Base-by-base conservation (phyloP, 2,329 filamentous ascomycete species). In the Endoconidiophora polonica region DNA sequence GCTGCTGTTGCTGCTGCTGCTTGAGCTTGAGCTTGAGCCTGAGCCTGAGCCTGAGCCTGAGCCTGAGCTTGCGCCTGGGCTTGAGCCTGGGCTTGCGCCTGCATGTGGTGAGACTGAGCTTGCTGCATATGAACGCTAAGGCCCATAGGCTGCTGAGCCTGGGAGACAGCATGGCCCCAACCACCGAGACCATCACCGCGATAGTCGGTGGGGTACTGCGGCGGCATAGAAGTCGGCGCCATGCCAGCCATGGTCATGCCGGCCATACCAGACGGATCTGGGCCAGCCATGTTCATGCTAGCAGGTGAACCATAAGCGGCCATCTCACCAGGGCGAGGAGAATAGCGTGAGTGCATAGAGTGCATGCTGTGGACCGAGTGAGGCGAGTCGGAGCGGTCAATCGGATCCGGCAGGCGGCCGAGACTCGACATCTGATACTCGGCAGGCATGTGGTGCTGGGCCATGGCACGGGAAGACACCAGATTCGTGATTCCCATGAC, bases 361-460 rank as follows among this genome's bases (percentile, higher is more conserved):
- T 74, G 75, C 53, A 72, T 68, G 4, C 73, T 77, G 59, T 73
- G 70, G 56, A 77, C 74, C 12, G 74, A 77, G 61, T 78, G 74
- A 7, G 74, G 73, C 5, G 74, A 77, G 56, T 68, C 70, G 44
- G 72, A 69, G 52, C 73, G 70, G 50, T 77, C 74, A 58, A 76
- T 68, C 14, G 61, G 56, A 24, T 59, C 56, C 24, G 56, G 54
- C 46, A 58, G 53, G 38, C 55, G 55, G 47, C 56, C 55, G 39
- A 56, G 53, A 5, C 55, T 37, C 51, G 41, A 63, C 55, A 46
- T 60, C 58, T 37, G 58, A 58, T 44, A 61, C 56, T 45, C 57
- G 55, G 37, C 54, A 33, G 59, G 54, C 38, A 58, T 58, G 44
- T 52, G 41, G 47, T 48, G 26, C 43, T 51, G 39, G 41, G 45